Conservation (phyloP, 495 filamentous ascomycete genomes). For the Aspergillus ostianus region DNA sequence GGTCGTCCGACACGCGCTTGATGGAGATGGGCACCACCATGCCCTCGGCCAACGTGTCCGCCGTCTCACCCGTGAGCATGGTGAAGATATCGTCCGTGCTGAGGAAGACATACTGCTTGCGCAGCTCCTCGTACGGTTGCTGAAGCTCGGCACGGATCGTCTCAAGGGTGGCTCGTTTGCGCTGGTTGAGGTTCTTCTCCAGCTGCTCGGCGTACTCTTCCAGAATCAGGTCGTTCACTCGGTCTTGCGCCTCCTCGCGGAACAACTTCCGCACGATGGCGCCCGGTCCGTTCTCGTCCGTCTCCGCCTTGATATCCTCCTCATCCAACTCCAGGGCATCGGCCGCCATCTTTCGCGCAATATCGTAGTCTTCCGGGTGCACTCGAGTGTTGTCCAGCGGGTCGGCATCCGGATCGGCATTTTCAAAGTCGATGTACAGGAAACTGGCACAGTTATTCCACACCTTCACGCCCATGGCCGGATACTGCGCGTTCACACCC, state of each 20-base stretch:
- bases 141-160: conserved; percentile 93
- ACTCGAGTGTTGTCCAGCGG: conserved; percentile 95
- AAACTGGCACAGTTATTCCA: conserved; percentile 98
- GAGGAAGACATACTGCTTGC: conserved; percentile 72
- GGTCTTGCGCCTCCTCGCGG: conserved; percentile 85
- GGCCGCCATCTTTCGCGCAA: conserved; percentile 96
- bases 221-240: conserved; percentile 91
- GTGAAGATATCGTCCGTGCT: conserved; percentile 84
- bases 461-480: conserved; percentile 82
- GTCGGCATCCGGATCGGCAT: conserved; percentile 71
- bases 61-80: conserved; percentile 93
- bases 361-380: conserved; percentile 96
- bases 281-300: conserved; percentile 78
- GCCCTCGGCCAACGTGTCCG: conserved; percentile 73
- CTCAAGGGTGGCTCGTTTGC: conserved; percentile 93
- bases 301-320: conserved; percentile 94
- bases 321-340: conserved; percentile 95
- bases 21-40: conserved; percentile 93
- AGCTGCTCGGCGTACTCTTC: conserved; percentile 97
- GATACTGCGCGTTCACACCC: conserved; percentile 76
- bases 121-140: conserved; percentile 89
- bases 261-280: conserved; percentile 91
- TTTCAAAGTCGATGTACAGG: conserved; percentile 82
- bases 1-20: conserved; percentile 83
- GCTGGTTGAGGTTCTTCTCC: conserved; percentile 86